A percentile compares a stretch with the other conserved stretches of the same genome.
phyloP scores from a whole-genome alignment of 306 rosid genomes.

The Citrullus mucosospermus region DNA sequence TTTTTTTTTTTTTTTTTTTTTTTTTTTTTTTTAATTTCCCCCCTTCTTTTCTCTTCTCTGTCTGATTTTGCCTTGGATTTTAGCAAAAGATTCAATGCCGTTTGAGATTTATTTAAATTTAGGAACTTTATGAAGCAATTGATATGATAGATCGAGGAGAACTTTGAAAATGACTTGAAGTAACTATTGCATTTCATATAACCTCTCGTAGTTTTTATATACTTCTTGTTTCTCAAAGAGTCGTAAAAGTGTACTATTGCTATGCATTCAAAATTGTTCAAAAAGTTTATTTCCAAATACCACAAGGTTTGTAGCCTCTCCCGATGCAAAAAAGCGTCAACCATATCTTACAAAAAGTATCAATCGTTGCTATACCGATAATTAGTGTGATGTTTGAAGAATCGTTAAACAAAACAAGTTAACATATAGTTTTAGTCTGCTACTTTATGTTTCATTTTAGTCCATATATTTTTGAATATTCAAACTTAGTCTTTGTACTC shows the following conservation, averaged over 20 bases:
- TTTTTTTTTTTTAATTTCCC: too few relatives aligned
- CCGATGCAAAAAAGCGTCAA: too few relatives aligned
- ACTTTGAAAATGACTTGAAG: not conserved
- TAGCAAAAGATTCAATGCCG: not conserved
- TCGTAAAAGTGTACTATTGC: not conserved
- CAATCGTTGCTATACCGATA: too few relatives aligned
- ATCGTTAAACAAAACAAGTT: too few relatives aligned
- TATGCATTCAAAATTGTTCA: not conserved
- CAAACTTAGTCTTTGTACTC: too few relatives aligned
- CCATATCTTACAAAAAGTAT: too few relatives aligned
- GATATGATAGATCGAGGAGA: not conserved
- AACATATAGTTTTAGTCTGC: too few relatives aligned
- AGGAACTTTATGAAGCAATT: not conserved
- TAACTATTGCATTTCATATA: not conserved
- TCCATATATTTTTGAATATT: too few relatives aligned
- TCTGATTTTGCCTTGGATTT: constrained; percentile 2
- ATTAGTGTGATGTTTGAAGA: too few relatives aligned
- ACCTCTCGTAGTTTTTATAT: not conserved
- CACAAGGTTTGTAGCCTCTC: too few relatives aligned
- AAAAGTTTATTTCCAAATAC: not conserved
- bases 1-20: not conserved
- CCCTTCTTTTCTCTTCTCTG: not conserved
- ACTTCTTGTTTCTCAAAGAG: not conserved
- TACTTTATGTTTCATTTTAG: too few relatives aligned
- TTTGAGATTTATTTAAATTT: not conserved